Percentiles rank a stretch among this genome's conserved stretches.
Conservation (phyloP, 2,329 filamentous ascomycete species). For the Sporothrix mexicana region DNA sequence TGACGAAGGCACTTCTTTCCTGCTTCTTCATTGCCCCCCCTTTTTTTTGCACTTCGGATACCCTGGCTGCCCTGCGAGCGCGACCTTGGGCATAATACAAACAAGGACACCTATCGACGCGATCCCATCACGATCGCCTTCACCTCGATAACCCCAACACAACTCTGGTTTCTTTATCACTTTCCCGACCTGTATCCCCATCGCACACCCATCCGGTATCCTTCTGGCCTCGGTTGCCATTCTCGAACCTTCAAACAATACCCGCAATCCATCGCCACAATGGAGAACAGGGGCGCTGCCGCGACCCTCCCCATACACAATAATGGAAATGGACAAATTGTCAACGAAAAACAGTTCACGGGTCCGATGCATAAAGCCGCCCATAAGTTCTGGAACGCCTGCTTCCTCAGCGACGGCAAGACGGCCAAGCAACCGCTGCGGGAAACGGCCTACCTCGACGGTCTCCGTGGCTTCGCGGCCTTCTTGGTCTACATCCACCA, state of each 20-base stretch:
- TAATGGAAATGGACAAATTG: too few relatives aligned
- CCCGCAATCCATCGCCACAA: not conserved
- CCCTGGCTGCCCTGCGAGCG: slow-evolving; percentile 1
- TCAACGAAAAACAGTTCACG: too few relatives aligned
- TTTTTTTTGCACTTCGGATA: not conserved
- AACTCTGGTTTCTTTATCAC: not conserved
- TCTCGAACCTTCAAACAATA: not conserved
- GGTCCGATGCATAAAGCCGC: not conserved
- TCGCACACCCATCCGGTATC: not conserved
- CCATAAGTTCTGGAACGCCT: not conserved
- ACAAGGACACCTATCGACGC: not conserved
- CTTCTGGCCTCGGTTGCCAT: not conserved
- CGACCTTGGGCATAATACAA: not conserved
- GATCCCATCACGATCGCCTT: not conserved
- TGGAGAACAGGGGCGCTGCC: slow-evolving; percentile 10
- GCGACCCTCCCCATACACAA: too few relatives aligned
- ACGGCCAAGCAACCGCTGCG: slow-evolving; percentile 47
- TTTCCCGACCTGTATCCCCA: too few relatives aligned
- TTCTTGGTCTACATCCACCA: slow-evolving; percentile 70
- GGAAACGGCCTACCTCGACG: slow-evolving; percentile 67
- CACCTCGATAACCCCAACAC: not conserved
- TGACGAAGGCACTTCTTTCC: not conserved
- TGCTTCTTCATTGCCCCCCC: not conserved
- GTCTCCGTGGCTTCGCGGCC: slow-evolving; percentile 69
- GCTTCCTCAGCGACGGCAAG: not conserved